Base-by-base conservation (phyloP, 192 early-diverging fungal genomes). In the Gorgonomyces haynaldii region DNA sequence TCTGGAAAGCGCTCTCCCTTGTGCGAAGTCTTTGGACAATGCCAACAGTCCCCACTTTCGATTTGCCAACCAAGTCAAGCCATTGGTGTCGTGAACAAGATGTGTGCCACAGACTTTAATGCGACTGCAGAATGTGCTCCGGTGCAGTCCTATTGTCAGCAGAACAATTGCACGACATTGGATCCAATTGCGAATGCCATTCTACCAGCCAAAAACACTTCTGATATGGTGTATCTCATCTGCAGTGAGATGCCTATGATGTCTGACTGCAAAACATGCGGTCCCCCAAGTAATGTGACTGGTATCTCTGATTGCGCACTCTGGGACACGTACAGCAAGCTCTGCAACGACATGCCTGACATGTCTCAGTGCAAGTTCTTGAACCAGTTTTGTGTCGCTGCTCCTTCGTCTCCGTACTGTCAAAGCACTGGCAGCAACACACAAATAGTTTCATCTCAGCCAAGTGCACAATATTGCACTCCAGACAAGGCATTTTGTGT, bases 171-270 rank as follows among this genome's bases (percentile, higher is more conserved):
- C n/a, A n/a, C n/a, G n/a, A n/a, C n/a, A n/a, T n/a, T n/a, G n/a
- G 32, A 34, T n/a, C 32, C 32, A 9, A n/a, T 34, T n/a, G n/a
- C n/a, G 8, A n/a, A 8, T 34, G 32, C 32, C 32, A 34, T 34
- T 34, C 32, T n/a, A 34, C n/a, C 32, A n/a, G 32, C 32, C 8
- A 8, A n/a, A n/a, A 34, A 34, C n/a, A n/a, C n/a, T 8, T 9
- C 9, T n/a, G n/a, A 34, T n/a, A 8, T 9, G n/a, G n/a, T 34
- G 9, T 34, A 34, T n/a, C n/a, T n/a, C 32, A 34, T 34, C n/a
- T 34, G 32, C 32, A 34, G n/a, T n/a, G 32, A 34, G n/a, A 34
- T 34, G 32, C 32, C 32, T n/a, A 34, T 34, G 32, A 34, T 34
- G 32, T 8, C 32, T n/a, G 32, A 34, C 32, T 34, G 32, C n/a